Conservation (phyloP, 352 stramenopile species). For the Pythium aphanidermatum region DNA sequence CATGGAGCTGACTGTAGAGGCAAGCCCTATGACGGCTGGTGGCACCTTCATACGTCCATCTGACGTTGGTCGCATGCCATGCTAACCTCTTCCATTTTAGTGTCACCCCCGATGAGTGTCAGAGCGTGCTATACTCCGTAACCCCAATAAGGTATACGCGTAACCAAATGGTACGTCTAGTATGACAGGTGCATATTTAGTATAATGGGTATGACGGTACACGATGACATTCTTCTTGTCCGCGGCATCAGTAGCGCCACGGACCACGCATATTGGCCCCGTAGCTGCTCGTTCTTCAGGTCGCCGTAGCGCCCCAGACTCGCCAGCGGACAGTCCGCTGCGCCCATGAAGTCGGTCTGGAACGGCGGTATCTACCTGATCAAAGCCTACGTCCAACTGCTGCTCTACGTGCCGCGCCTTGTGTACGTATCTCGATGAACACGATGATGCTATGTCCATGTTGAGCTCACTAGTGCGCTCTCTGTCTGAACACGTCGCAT, state of each 20-base stretch:
- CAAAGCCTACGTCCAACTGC: slow-evolving; percentile 44
- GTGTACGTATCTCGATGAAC: slow-evolving; percentile 51
- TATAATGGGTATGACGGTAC: not conserved
- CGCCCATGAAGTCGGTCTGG: slow-evolving; percentile 23
- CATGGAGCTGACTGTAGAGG: too few species aligned
- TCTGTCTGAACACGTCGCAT: not conserved
- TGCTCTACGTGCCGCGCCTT: slow-evolving; percentile 65
- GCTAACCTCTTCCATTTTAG: too few species aligned
- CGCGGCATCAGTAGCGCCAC: not conserved
- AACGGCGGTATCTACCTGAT: slow-evolving; percentile 41
- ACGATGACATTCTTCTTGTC: not conserved
- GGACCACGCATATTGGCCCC: too few species aligned
- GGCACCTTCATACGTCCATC: too few species aligned
- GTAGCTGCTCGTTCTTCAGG: not conserved
- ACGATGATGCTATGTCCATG: not conserved
- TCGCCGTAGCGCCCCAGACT: not conserved
- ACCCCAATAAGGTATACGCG: too few species aligned
- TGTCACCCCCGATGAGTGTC: too few species aligned
- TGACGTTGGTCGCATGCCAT: too few species aligned
- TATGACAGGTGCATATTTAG: not conserved
- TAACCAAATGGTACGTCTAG: not conserved
- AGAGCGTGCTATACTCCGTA: too few species aligned
- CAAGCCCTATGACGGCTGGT: too few species aligned
- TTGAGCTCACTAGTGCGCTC: too few species aligned
- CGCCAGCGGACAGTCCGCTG: slow-evolving; percentile 6